Evolutionary conservation across 345 rosid genomes (phyloP), one percentile per base, ranked within the genome.

Genomic region (Arabis hirsuta): DNA sequence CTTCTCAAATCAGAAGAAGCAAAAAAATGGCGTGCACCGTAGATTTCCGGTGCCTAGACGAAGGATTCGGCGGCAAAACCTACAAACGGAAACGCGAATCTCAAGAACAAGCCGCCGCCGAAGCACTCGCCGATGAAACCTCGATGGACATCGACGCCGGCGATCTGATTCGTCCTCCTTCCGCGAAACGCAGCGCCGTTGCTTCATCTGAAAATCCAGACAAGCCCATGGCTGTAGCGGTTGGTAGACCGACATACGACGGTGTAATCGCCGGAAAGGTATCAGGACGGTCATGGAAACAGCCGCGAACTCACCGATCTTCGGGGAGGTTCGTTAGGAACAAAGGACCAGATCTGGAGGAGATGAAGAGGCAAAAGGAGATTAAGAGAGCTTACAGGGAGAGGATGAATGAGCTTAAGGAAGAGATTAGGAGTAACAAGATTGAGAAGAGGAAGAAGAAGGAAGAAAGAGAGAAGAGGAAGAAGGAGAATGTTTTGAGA

Each of bases 51-150:
- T 29, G 75, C 77, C 89, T 91, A 0, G 98, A 94, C 71, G 98
- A 91, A 73, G 97, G 97, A 51, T 94, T 94, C 78, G 97, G 97
- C 73, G 98, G 98, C 4, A 91, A 94, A 47, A 94, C 97, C 72
- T 76, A 72, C 87, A 94, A 94, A 82, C 77, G 98, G 2, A 94
- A 91, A 73, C 90, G 97, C 51, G 82, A 71, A 44, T 45, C 54
- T 38, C 65, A 69, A 9, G 74, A 69, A 9, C 62, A 76, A 7
- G 77, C 74, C 38, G 59, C 73, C 63, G 70, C 74, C 6, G 65
- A 74, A 22, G 14, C 26, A 7, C 16, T 29, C 44, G 58, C 52
- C 70, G 72, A 62, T 32, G 86, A 26, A 22, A 70, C 80, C 2
- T 62, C 89, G 47, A 94, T 88, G 96, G 96, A 89, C 16, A 77